Evolutionary conservation across 257 asterid species (phyloP).

Genomic region (Cinchona pubescens): DNA sequence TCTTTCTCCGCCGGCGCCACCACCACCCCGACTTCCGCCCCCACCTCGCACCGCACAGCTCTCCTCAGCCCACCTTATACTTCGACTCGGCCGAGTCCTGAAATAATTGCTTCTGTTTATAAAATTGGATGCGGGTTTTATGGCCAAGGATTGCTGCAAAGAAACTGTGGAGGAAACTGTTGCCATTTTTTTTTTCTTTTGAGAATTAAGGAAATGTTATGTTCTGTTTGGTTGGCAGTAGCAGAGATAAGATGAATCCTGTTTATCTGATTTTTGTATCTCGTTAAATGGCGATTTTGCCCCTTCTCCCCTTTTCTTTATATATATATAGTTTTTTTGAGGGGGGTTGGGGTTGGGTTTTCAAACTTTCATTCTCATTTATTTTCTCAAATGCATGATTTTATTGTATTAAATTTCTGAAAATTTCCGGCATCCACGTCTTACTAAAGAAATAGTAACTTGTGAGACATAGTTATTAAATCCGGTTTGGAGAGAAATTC

Average conservation of each 20-base stretch:
- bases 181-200: conserved; percentile 3
- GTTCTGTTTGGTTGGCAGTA: background rate
- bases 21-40: conserved; percentile 43
- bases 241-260: background rate
- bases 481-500: too few relatives aligned
- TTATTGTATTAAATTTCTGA: too few relatives aligned
- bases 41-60: conserved; percentile 51
- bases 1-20: conserved; percentile 47
- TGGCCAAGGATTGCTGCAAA: background rate
- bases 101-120: background rate
- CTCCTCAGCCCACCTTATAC: background rate
- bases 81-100: background rate
- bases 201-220: background rate
- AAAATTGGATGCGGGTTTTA: background rate
- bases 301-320: background rate
- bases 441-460: too few relatives aligned
- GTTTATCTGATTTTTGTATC: background rate
- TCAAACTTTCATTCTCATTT: background rate
- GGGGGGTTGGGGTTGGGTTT: too few relatives aligned
- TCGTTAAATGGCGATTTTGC: background rate
- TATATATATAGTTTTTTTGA: too few relatives aligned
- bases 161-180: background rate
- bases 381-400: too few relatives aligned
- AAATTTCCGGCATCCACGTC: too few relatives aligned
- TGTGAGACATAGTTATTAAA: too few relatives aligned